phyloP scores from a whole-genome alignment of 2,329 filamentous ascomycete species.

The Verticillium klebahnii region DNA sequence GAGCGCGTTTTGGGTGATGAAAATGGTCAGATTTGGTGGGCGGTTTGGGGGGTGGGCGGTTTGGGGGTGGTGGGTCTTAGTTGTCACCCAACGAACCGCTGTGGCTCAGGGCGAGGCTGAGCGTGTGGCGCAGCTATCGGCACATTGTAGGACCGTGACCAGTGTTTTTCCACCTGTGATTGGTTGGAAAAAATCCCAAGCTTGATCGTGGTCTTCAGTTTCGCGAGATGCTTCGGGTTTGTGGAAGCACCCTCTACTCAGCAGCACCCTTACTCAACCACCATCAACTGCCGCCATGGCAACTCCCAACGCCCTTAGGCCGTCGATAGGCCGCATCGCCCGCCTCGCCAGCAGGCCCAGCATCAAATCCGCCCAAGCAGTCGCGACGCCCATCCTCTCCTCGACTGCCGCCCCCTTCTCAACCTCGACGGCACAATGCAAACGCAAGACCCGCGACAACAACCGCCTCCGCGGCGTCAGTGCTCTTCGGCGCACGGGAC shows the following conservation, averaged over 20 bases:
- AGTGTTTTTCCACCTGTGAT: neutral
- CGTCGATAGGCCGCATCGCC: slow-evolving; percentile 20
- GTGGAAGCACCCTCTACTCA: neutral
- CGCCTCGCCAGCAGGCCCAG: slow-evolving; percentile 11
- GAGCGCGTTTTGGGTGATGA: no score
- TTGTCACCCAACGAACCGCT: neutral
- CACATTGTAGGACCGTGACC: neutral
- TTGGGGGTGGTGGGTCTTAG: no score
- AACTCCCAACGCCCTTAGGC: slow-evolving; percentile 21
- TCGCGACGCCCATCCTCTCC: slow-evolving; percentile 4
- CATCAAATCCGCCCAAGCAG: neutral
- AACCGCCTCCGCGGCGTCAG: slow-evolving; percentile 81
- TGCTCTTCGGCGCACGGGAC: slow-evolving; percentile 71
- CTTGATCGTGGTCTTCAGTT: neutral
- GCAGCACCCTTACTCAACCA: neutral
- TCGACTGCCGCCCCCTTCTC: slow-evolving; percentile 37
- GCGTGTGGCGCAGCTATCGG: neutral
- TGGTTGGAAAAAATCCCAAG: neutral
- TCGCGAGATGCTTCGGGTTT: neutral
- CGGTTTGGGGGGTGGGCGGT: no score
- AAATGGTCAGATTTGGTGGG: no score
- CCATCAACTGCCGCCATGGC: slow-evolving; percentile 19
- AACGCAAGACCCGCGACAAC: slow-evolving; percentile 61
- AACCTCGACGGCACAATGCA: slow-evolving; percentile 46
- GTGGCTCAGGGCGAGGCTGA: neutral